These are phyloP conservation scores for Cenchrus fungigraminus DNA, from an alignment of 176 grass and related monocot genomes.

Conservation along the genomic window DNA sequence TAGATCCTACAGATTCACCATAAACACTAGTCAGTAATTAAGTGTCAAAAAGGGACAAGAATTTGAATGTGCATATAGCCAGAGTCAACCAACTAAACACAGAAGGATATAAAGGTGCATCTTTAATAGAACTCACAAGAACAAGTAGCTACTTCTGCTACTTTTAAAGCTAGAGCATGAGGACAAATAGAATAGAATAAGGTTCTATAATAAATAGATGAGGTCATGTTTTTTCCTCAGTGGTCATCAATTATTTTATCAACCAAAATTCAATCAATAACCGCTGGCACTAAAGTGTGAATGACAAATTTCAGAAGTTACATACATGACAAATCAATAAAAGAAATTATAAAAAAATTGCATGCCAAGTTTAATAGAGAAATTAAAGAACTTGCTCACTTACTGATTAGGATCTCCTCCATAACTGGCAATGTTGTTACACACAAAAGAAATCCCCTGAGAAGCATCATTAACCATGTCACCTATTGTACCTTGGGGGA, in stretches of 20 bases:
- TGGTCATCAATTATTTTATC: constrained; percentile 9
- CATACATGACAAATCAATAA: neutral
- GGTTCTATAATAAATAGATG: neutral
- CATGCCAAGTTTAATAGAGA: constrained; percentile 1
- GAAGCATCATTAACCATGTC: constrained; percentile 99
- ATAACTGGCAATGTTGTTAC: constrained; percentile 82
- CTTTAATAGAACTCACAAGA: constrained; percentile 6
- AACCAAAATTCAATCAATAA: neutral
- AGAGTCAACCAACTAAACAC: constrained; percentile 1
- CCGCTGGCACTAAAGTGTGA: constrained; percentile 11
- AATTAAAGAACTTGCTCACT: constrained; percentile 21
- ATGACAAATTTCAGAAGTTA: neutral
- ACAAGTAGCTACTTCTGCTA: constrained; percentile 1
- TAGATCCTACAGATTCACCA: constrained; percentile 65
- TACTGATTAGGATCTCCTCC: constrained; percentile 94
- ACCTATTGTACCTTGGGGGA: constrained; percentile 93
- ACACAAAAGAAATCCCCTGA: constrained; percentile 90
- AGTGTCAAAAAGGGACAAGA: constrained; percentile 4
- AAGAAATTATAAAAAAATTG: constrained; percentile 17
- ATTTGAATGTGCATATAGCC: constrained; percentile 11
- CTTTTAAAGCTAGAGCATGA: neutral
- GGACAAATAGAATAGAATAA: neutral
- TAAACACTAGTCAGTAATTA: constrained; percentile 21
- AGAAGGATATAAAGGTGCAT: neutral
- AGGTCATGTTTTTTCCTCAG: neutral